phyloP scores from a whole-genome alignment of 305 asterid genomes.

The Plantago lanceolata region DNA sequence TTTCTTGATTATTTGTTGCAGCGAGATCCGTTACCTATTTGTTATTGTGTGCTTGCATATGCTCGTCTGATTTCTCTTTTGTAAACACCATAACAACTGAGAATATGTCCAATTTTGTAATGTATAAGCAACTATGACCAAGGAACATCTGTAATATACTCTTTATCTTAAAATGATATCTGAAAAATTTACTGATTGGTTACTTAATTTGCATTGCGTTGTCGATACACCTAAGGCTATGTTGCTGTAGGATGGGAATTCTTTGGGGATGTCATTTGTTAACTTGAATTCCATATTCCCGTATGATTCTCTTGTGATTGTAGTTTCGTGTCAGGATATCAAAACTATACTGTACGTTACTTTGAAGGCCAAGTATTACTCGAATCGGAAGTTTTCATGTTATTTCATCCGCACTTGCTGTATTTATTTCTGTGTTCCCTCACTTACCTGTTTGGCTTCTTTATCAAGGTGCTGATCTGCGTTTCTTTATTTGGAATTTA shows the following conservation, averaged over 20 bases:
- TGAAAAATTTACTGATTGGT: slow-evolving; percentile 1
- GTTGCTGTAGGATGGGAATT: slow-evolving; percentile 6
- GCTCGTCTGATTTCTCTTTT: background rate
- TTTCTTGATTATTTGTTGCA: too few relatives aligned
- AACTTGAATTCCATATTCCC: background rate
- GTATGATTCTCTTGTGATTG: background rate
- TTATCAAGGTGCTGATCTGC: slow-evolving; percentile 16
- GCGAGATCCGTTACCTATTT: too few relatives aligned
- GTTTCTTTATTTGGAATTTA: slow-evolving; percentile 29
- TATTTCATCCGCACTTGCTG: slow-evolving; percentile 1
- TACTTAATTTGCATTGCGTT: background rate
- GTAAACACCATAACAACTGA: background rate
- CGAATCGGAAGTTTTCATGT: slow-evolving; percentile 3
- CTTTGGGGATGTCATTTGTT: too few relatives aligned
- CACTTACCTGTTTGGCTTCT: slow-evolving; percentile 21
- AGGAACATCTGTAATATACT: slow-evolving; percentile 2
- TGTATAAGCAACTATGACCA: background rate
- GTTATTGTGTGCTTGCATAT: too few relatives aligned
- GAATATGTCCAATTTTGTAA: too few relatives aligned
- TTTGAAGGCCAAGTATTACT: background rate
- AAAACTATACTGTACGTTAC: background rate
- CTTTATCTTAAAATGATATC: background rate
- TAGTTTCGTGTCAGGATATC: background rate
- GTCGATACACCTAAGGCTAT: background rate
- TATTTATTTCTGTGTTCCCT: slow-evolving; percentile 12